Base-by-base conservation (phyloP, 805 yeast species). In the Wickerhamiella alocasiicola region DNA sequence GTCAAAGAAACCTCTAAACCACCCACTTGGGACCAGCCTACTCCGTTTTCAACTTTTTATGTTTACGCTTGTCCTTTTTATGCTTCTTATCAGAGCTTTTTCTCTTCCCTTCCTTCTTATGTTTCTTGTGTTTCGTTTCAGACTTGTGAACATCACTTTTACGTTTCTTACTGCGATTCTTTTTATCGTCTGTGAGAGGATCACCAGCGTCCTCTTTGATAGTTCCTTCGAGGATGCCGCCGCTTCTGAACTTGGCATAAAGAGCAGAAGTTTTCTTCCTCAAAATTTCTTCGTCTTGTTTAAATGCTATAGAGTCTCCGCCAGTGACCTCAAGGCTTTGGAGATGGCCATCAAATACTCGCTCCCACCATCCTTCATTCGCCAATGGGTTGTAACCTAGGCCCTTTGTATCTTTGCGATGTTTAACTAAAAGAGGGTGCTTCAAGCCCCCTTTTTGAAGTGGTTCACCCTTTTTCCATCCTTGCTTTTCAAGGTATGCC, bases 321-420 rank as follows among this genome's bases (percentile, higher is more conserved):
- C 36, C 44, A 2, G 55, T 40, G 3, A 83, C 82, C 44, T 81
- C 84, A 38, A 91, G 57, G 6, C 74, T 71, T 54, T 83, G 82
- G 48, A 88, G 67, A 49, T 85, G 95, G 1, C 95, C 95, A 59
- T 88, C 96, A 63, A 91, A 91, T 33, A 88, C 66, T 48, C 82
- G 70, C 50, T 88, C 98, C 98, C 98, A 88, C 98, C 98, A 88
- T 34, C 83, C 79, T 48, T 82, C 94, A 12, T 77, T 72, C 49
- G 83, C 91, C 39, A 75, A 78, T 7, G 66, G 63, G 18, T 71
- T 69, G 55, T 80, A 78, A 0, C 98, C 98, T 19, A 88, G 67
- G 7, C 98, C 98, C 55, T 84, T 85, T 44, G 76, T 77, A 55
- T 88, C 95, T 50, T 76, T 78, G 61, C 91, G 85, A 55, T 88